Evolutionary conservation across 441 rosid species (phyloP).

Genomic region (Syzygium malaccense): DNA sequence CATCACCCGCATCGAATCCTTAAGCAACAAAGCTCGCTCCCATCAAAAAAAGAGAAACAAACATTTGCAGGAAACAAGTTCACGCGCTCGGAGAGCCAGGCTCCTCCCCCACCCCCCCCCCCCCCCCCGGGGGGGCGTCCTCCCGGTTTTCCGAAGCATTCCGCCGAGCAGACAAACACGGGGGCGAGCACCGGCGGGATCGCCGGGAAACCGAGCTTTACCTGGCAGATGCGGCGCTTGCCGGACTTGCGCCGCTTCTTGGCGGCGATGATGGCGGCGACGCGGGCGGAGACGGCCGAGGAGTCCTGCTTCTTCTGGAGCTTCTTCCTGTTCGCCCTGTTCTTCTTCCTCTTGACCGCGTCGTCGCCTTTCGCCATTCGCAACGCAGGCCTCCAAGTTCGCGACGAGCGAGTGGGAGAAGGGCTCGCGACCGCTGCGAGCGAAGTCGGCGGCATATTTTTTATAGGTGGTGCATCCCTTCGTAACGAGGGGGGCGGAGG

Average conservation of each 20-base stretch:
- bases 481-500: neutral
- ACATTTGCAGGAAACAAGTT: neutral
- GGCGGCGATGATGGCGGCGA: conserved; percentile 79
- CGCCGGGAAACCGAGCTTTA: conserved; percentile 3
- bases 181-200: neutral
- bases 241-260: conserved; percentile 82
- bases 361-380: conserved; percentile 88
- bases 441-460: neutral
- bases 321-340: conserved; percentile 56
- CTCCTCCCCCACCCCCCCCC: too few relatives aligned
- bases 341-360: conserved; percentile 52
- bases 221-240: conserved; percentile 77
- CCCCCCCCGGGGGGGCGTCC: neutral
- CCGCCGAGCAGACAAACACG: neutral
- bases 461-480: neutral
- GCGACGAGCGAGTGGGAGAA: neutral
- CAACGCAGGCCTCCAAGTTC: neutral
- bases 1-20: neutral
- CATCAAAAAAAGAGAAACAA: neutral
- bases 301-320: conserved; percentile 32
- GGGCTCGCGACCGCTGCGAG: neutral
- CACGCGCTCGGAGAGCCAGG: neutral
- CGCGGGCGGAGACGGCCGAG: conserved; percentile 52
- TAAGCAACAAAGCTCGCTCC: neutral
- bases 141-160: neutral